Percentiles rank a stretch among this genome's conserved stretches.
phyloP scores from a whole-genome alignment of 2,329 filamentous ascomycete genomes.

The Paecilomyces formosus region DNA sequence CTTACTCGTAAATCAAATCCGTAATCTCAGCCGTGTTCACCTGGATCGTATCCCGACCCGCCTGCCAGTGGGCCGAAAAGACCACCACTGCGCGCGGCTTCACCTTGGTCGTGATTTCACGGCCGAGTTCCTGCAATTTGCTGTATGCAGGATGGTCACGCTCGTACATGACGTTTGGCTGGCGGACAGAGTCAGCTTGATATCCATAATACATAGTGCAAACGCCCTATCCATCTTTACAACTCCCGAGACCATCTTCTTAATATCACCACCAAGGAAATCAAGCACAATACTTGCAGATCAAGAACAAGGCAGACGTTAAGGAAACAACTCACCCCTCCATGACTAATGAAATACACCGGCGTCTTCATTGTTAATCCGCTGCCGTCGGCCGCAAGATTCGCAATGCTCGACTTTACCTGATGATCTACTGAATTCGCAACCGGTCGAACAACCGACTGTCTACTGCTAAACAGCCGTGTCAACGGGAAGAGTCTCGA shows the following conservation, averaged over 20 bases:
- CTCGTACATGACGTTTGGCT: conserved; percentile 62
- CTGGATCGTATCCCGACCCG: conserved; percentile 46
- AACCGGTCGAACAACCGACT: background rate
- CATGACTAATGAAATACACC: conserved; percentile 47
- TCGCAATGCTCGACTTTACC: background rate
- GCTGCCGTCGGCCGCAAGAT: background rate
- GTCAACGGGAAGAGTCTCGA: background rate
- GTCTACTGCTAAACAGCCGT: background rate
- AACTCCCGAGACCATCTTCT: too few species aligned
- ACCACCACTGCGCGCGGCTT: conserved; percentile 67
- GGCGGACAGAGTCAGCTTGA: background rate
- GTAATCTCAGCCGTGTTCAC: conserved; percentile 60
- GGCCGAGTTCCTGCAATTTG: conserved; percentile 57
- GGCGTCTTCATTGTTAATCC: conserved; percentile 33
- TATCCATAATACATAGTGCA: background rate
- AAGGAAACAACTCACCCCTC: conserved; percentile 27
- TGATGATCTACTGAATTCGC: background rate
- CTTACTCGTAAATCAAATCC: conserved; percentile 62
- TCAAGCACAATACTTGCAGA: background rate
- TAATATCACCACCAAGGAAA: too few species aligned
- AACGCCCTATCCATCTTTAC: too few species aligned
- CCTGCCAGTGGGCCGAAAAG: conserved; percentile 73
- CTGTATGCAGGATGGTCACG: conserved; percentile 59
- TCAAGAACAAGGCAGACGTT: background rate
- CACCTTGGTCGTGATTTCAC: conserved; percentile 62